A percentile compares a stretch with the other conserved stretches of the same genome.
Conservation (phyloP, 2,329 filamentous ascomycete species). For the Trichoderma guizhouense region DNA sequence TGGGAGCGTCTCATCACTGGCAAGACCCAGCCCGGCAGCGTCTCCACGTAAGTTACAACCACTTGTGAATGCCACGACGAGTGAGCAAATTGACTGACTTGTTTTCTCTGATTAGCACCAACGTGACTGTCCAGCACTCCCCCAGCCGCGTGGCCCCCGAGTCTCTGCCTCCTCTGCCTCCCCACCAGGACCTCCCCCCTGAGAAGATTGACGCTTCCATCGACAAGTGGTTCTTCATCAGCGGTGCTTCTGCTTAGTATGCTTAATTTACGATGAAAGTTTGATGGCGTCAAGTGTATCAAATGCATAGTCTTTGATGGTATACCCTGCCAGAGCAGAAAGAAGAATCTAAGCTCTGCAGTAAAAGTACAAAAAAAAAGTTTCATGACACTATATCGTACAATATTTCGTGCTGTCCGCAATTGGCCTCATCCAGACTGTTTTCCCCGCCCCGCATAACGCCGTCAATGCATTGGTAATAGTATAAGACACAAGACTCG, state of each 20-base stretch:
- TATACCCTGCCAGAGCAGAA: slow-evolving; percentile 18
- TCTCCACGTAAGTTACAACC: slow-evolving; percentile 68
- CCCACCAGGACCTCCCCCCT: slow-evolving; percentile 74
- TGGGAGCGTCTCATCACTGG: slow-evolving; percentile 96
- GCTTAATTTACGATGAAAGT: background rate
- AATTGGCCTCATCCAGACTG: slow-evolving; percentile 4
- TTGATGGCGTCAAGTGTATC: slow-evolving; percentile 3
- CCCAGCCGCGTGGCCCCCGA: slow-evolving; percentile 65
- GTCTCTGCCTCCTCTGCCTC: slow-evolving; percentile 72
- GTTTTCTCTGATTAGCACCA: slow-evolving; percentile 58
- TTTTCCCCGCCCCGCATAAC: slow-evolving; percentile 29
- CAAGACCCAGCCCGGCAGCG: slow-evolving; percentile 73
- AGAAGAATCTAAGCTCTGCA: background rate
- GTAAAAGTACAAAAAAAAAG: slow-evolving; percentile 31
- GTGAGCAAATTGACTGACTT: background rate
- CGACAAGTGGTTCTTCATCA: slow-evolving; percentile 99
- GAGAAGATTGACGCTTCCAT: slow-evolving; percentile 93
- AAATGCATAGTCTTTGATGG: slow-evolving; percentile 11
- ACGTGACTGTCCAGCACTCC: slow-evolving; percentile 72
- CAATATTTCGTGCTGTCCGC: slow-evolving; percentile 14
- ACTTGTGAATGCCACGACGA: no score
- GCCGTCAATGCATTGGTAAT: slow-evolving; percentile 31
- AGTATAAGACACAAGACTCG: slow-evolving; percentile 17
- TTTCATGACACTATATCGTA: slow-evolving; percentile 19
- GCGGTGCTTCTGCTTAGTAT: slow-evolving; percentile 78